Conservation (phyloP, 2,329 filamentous ascomycete species). For the Fusarium protoensiforme region DNA sequence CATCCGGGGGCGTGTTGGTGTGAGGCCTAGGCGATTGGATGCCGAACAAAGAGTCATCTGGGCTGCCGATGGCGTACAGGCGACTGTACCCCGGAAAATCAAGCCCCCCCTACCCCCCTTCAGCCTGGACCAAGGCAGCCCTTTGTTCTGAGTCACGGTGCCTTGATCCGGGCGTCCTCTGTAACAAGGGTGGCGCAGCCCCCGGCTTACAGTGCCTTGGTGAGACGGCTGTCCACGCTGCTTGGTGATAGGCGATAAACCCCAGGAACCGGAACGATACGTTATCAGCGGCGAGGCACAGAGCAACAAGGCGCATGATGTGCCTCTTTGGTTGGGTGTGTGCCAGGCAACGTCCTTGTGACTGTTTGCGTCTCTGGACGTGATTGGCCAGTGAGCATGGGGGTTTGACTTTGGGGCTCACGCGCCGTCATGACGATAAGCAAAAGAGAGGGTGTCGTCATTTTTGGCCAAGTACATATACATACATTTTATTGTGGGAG, state of each 20-base stretch:
- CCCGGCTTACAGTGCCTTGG: neutral
- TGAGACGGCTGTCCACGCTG: neutral
- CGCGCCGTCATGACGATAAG: slow-evolving; percentile 30
- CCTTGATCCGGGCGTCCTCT: slow-evolving; percentile 27
- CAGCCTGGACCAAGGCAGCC: slow-evolving; percentile 11
- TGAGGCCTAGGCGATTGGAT: slow-evolving; percentile 33
- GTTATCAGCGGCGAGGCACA: slow-evolving; percentile 32
- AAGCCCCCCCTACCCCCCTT: neutral
- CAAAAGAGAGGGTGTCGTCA: slow-evolving; percentile 37
- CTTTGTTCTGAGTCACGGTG: slow-evolving; percentile 29
- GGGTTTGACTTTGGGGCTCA: slow-evolving; percentile 9
- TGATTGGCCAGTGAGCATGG: slow-evolving; percentile 18
- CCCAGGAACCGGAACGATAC: slow-evolving; percentile 9
- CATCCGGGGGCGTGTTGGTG: slow-evolving; percentile 30
- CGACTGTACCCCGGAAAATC: slow-evolving; percentile 5
- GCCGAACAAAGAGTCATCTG: slow-evolving; percentile 40
- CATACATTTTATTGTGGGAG: neutral
- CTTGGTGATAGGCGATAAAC: slow-evolving; percentile 12
- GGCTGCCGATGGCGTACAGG: slow-evolving; percentile 31
- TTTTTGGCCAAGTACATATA: neutral
- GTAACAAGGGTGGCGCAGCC: slow-evolving; percentile 26
- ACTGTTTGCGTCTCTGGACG: neutral
- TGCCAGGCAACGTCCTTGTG: slow-evolving; percentile 29
- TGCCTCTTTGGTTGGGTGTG: neutral
- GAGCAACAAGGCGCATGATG: slow-evolving; percentile 35